Evolutionary conservation across 176 grass and related monocot species (phyloP), one percentile per base, ranked within the genome.

Genomic region (Thalia dealbata): DNA sequence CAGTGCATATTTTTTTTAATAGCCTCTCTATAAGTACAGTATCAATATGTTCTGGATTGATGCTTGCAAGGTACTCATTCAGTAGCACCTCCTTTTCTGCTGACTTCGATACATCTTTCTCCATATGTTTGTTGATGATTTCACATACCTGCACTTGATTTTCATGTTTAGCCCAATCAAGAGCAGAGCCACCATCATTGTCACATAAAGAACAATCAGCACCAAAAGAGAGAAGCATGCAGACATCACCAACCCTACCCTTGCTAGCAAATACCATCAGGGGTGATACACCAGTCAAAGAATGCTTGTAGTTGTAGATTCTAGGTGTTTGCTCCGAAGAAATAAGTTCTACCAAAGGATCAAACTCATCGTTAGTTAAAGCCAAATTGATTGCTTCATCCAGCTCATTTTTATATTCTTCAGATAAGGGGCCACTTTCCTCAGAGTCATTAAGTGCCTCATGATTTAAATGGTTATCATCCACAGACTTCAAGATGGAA

Each of bases 201-300:
- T 92, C 95, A 56, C 29, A 82, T 76, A 85, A 48, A 74, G 85
- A 86, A 81, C 80, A 88, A 80, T 97, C 90, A 70, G 79, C 95
- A 80, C 89, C 95, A 79, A 86, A 87, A 76, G 95, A 97, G n/a
- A 97, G 81, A 81, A 97, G 89, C 85, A 88, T 92, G 70, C 87
- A 92, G 8, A 92, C 82, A 82, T 97, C 89, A 58, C 89, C 89
- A 73, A 84, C 64, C 71, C 86, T 88, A 61, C 89, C 93, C 85
- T 91, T 97, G 41, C 73, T 71, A 80, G 93, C 85, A 84, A 97
- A 92, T 80, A 86, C 87, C 89, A 97, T 97, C 79, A 97, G 81
- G 56, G 89, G 85, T 81, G 85, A 92, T 83, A 91, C 69, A 72
- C 93, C 93, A 75, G 89, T 86, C 61, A 82, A 78, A 68, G 93